Percentiles rank a stretch among this genome's conserved stretches.
phyloP scores from a whole-genome alignment of 768 basidiomycete genomes.

The Cantharellus anzutake region DNA sequence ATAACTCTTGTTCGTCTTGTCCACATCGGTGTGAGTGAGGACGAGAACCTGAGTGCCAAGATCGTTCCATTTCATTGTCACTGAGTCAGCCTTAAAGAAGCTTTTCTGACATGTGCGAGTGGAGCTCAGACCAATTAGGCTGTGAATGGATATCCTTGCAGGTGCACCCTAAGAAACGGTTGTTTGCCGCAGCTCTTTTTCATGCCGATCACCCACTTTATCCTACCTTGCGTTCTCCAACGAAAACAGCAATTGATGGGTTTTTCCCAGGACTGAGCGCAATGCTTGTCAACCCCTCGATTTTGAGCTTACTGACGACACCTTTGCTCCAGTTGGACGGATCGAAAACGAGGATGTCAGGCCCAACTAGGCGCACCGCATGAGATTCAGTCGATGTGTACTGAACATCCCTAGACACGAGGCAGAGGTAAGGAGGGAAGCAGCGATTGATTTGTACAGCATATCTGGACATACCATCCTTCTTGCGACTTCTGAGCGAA shows the following conservation, averaged over 20 bases:
- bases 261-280: conserved; percentile 69
- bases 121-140: conserved; percentile 34
- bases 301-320: conserved; percentile 59
- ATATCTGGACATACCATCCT: conserved; percentile 35
- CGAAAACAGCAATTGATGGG: conserved; percentile 78
- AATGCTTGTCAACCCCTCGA: conserved; percentile 65
- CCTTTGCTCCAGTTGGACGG: conserved; percentile 68
- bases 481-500: conserved; percentile 87
- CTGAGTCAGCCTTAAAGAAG: conserved; percentile 90
- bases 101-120: conserved; percentile 74
- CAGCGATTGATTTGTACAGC: conserved; percentile 12
- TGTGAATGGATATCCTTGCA: conserved; percentile 70
- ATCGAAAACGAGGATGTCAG: conserved; percentile 69
- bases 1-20: conserved; percentile 92
- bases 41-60: conserved; percentile 84
- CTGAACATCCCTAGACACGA: conserved; percentile 36
- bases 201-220: background rate
- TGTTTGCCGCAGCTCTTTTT: background rate
- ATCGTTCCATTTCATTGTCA: conserved; percentile 90
- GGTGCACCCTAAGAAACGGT: conserved; percentile 47
- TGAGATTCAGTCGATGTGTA: conserved; percentile 81
- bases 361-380: conserved; percentile 59
- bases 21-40: conserved; percentile 89
- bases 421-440: conserved; percentile 5
- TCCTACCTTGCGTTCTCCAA: conserved; percentile 79